Base-by-base conservation (phyloP, 2,329 filamentous ascomycete genomes). In the Phyllosticta paracitricarpa region DNA sequence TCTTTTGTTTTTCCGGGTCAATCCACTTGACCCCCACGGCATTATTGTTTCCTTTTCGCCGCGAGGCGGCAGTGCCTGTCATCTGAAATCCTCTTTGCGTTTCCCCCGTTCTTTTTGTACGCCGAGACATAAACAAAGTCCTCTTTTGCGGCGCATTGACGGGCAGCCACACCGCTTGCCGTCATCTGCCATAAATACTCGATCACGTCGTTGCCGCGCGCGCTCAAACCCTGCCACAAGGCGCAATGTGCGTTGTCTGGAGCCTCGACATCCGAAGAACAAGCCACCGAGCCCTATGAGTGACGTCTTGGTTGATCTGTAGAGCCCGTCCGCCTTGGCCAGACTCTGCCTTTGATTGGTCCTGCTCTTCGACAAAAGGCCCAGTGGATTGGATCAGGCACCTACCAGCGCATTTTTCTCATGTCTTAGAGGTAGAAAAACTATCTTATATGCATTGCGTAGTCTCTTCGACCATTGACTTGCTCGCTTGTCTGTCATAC, bases 111-210 rank as follows among this genome's bases (percentile, higher is more conserved):
- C 52, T 17, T 56, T 63, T 61, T 61, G 63, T 61, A 52, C 63
- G 54, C 62, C 53, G 63, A 63, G 55, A 57, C 22, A 66, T 65
- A 58, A 63, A 67, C 68, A 70, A 65, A 68, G 65, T 68, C 68
- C 64, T 66, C 63, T 57, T 59, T 63, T 63, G 61, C 54, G 58
- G 66, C 64, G 72, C 72, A 73, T 68, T 72, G 71, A 72, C 72
- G 70, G 66, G 66, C 64, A 54, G 54, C 64, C 66, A 71, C 72
- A 74, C 72, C 72, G 72, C 72, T 72, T 72, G 68, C 67, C 66
- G 66, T 68, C 70, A 66, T 71, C 65, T 54, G 68, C 57, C 64
- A 69, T 71, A 71, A 59, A 63, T 58, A 57, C 48, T 53, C 59
- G 53, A 69, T 66, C 66, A 67, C 70, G 66, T 72, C 67, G 66